Evolutionary conservation across 2,329 filamentous ascomycete species (phyloP), one percentile per base, ranked within the genome.

Genomic region (Xylaria sp.): DNA sequence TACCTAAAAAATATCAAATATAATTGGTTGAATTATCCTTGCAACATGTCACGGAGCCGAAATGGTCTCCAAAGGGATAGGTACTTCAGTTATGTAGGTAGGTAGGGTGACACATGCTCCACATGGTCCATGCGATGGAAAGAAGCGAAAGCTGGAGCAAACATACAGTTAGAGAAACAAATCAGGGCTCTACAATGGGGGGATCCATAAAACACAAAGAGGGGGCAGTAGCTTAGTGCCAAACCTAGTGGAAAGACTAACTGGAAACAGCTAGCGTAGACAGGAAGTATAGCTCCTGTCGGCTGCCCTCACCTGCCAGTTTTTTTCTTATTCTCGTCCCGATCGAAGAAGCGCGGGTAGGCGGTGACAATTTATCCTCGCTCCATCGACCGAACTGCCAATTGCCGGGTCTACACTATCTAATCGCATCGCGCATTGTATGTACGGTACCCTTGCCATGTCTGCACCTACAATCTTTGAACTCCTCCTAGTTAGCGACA

Each of bases 331-430:
- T 69, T 69, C 69, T 59, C 48, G 48, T 20, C 52, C 55, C 18
- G 66, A 69, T 60, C 39, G 50, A 69, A 59, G 39, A 50, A 57
- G 41, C 56, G 60, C 63, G 66, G 70, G 70, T 63, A 65, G 70
- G 76, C 75, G 70, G 73, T 75, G 62, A 74, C 73, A 71, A 73
- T 74, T 69, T 66, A 73, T 65, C 65, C 64, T 72, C 63, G 68
- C 58, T 74, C 72, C 70, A 73, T 73, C 72, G 72, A 65, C 65
- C 70, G 62, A 72, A 65, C 51, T 72, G 67, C 70, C 68, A 70
- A 72, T 72, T 70, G 70, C 70, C 70, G 68, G 68, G 65, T 68
- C 58, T 54, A 18, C 13, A 28, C 28, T 28, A 66, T 71, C 66
- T 70, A 72, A 70, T 72, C 70, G 68, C 70, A 70, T 72, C 68